Conservation (phyloP, 129 eudicot genomes). For the Dittrichia graveolens region DNA sequence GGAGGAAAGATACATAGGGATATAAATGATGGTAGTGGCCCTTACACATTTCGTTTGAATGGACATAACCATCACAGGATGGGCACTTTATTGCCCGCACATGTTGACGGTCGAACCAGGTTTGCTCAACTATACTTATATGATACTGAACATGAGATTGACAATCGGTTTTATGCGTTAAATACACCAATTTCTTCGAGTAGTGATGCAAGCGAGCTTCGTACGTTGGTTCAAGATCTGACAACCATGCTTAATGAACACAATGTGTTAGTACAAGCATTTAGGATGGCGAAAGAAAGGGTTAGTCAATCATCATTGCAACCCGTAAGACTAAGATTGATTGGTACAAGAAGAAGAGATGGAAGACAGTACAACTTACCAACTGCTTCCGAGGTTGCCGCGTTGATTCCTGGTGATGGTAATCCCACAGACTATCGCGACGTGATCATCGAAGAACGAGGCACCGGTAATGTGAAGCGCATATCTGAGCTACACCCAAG, state of each 20-base stretch:
- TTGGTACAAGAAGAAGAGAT: no score
- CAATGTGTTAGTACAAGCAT: slow-evolving; percentile 5
- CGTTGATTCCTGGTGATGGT: neutral
- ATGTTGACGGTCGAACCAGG: neutral
- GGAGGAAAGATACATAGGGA: no score
- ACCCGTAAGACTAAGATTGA: no score
- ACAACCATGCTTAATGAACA: neutral
- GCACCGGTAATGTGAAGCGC: neutral
- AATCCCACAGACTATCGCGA: neutral
- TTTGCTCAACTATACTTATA: no score
- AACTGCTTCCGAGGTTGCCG: neutral
- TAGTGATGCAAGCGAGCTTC: no score
- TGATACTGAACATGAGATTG: no score
- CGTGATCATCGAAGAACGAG: neutral
- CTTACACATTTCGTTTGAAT: neutral
- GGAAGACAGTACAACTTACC: no score
- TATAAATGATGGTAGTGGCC: slow-evolving; percentile 3
- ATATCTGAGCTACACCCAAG: slow-evolving; percentile 1
- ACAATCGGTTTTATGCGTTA: no score
- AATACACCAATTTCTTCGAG: no score
- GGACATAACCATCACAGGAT: neutral
- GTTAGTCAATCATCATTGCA: no score
- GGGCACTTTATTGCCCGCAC: neutral
- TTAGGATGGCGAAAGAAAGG: no score
- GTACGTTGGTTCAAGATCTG: no score